Base-by-base conservation (phyloP, 371 early-diverging fungal genomes). In the Nematocida ironsii region DNA sequence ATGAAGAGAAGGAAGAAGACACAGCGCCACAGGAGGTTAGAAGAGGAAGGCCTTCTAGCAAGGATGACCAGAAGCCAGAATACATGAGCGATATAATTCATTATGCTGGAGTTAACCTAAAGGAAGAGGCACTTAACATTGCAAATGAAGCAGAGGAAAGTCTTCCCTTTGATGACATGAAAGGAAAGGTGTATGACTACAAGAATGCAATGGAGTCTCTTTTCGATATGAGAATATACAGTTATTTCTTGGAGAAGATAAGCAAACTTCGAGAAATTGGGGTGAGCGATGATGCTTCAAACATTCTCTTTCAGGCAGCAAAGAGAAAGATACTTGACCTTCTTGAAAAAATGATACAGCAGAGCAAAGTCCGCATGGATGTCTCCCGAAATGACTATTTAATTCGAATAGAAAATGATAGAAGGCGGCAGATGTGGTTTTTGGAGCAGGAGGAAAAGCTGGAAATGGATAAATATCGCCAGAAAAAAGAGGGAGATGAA, bases 81-180 rank as follows among this genome's bases (percentile, higher is more conserved):
- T 72, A 85, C 71, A 82, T 88, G 27, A 83, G 85, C 40, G 88
- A 88, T 81, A 86, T 88, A 33, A 85, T 88, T 5, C 86, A 88
- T 47, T 88, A 88, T 67, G 82, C 85, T 13, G 86, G 87, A 52
- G 83, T 88, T 0, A 86, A 88, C 73, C 68, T 88, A 13, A 88
- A 87, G 78, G 85, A 87, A 72, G 88, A 88, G 68, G 84, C 84
- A 27, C 83, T 85, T 33, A 82, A 84, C 16, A 85, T 88, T 47
- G 82, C 73, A 47, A 71, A 74, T n/a, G 81, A 81, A 40, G 69
- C 64, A 23, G 73, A 72, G 40, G 73, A 42, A 6, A 62, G 58
- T 4, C 75, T 80, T 44, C 84, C 84, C 4, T 64, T 67, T 5
- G 88, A 86, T 48, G 69, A 85, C 20, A 68, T 83, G 68, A 56